Evolutionary conservation across 2,329 filamentous ascomycete species (phyloP).

Genomic region (Ophiognomonia clavigignenti-juglandacearum): DNA sequence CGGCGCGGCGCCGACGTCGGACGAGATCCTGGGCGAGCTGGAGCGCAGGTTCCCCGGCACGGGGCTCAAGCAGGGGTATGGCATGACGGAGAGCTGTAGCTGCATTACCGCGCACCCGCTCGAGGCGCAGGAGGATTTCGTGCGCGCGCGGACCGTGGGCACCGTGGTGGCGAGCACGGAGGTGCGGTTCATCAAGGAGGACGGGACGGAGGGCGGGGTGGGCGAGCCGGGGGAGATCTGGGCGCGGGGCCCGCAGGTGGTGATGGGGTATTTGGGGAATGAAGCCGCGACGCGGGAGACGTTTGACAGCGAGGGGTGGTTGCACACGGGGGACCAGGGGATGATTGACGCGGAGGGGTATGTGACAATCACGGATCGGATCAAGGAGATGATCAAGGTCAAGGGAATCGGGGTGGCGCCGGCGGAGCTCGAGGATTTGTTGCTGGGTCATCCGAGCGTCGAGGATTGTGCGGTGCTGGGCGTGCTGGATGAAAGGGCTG

Average conservation of each 20-base stretch:
- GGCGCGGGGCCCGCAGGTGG: slow-evolving; percentile 38
- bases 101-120: slow-evolving; percentile 60
- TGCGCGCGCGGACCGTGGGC: slow-evolving; percentile 52
- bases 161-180: slow-evolving; percentile 54
- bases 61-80: slow-evolving; percentile 62
- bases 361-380: slow-evolving; percentile 54
- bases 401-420: slow-evolving; percentile 28
- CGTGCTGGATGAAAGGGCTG: slow-evolving; percentile 41
- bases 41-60: slow-evolving; percentile 52
- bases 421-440: slow-evolving; percentile 26
- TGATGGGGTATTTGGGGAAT: slow-evolving; percentile 45
- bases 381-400: slow-evolving; percentile 52
- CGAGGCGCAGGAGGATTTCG: slow-evolving; percentile 45
- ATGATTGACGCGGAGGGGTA: slow-evolving; percentile 50
- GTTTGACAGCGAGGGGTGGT: slow-evolving; percentile 50
- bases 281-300: slow-evolving; percentile 37
- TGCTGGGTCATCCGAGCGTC: slow-evolving; percentile 32
- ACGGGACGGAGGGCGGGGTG: slow-evolving; percentile 25
- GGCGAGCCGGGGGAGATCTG: slow-evolving; percentile 45
- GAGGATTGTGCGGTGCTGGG: slow-evolving; percentile 59
- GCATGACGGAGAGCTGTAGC: slow-evolving; percentile 62
- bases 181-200: slow-evolving; percentile 49
- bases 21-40: slow-evolving; percentile 52
- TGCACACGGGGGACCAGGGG: slow-evolving; percentile 57
- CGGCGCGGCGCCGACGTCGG: slow-evolving; percentile 54